Percentiles rank a stretch among this genome's conserved stretches.
Evolutionary conservation across 495 filamentous ascomycete species (phyloP).

Genomic region (Usnea hakonensis): DNA sequence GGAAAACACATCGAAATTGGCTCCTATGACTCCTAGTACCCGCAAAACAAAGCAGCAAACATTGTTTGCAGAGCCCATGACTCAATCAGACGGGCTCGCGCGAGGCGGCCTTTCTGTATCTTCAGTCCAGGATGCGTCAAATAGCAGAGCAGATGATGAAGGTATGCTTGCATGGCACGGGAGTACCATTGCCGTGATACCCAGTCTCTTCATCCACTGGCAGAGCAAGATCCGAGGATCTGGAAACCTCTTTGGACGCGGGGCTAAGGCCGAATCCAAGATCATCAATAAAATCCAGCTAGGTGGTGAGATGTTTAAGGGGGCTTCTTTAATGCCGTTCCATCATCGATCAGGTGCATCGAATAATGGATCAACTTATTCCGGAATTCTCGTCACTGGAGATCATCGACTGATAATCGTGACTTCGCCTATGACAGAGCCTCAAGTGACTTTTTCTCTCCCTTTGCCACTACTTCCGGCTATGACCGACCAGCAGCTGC

Average conservation of each 20-base stretch:
- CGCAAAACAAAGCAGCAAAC: constrained; percentile 52
- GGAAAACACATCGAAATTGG: constrained; percentile 50
- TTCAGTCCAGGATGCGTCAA: constrained; percentile 35
- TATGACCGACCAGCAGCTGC: constrained; percentile 38
- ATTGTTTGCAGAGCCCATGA: constrained; percentile 41
- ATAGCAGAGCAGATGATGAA: constrained; percentile 43
- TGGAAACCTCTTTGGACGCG: constrained; percentile 45
- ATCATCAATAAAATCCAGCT: constrained; percentile 45
- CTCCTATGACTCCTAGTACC: constrained; percentile 79
- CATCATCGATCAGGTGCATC: constrained; percentile 24
- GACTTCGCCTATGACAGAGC: constrained; percentile 35
- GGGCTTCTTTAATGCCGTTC: constrained; percentile 47
- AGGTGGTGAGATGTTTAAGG: constrained; percentile 58
- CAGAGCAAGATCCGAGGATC: constrained; percentile 52
- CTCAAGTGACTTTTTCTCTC: constrained; percentile 16
- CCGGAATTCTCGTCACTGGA: constrained; percentile 55
- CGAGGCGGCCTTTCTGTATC: constrained; percentile 61
- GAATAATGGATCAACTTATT: constrained; percentile 36
- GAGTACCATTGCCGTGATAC: constrained; percentile 53
- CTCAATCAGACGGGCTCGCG: constrained; percentile 29
- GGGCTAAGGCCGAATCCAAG: constrained; percentile 15
- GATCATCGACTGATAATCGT: constrained; percentile 58
- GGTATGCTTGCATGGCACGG: constrained; percentile 61
- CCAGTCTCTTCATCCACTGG: constrained; percentile 61
- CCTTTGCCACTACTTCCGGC: constrained; percentile 9